Evolutionary conservation across 2,329 filamentous ascomycete genomes (phyloP), one percentile per base, ranked within the genome.

Genomic region (Ophiognomonia clavigignenti-juglandacearum): DNA sequence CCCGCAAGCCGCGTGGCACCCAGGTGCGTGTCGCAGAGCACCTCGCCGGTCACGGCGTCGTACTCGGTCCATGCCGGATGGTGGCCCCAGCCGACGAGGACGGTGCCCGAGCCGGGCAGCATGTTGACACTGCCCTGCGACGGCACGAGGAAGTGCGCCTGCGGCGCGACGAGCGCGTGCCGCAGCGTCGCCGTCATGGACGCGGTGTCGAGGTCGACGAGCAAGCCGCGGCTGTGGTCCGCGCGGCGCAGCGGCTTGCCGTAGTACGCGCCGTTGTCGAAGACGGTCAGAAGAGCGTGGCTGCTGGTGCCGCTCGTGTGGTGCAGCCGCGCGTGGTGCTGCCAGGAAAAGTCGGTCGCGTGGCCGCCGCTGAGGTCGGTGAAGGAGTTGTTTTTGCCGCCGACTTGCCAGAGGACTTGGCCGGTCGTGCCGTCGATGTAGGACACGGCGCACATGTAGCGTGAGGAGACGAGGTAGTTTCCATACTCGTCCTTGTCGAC

Each of bases 331-430:
- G 62, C 64, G 42, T 69, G 62, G 52, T 69, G 67, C 53, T 70
- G 66, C 61, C 65, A 69, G 41, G 57, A 56, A 53, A 69, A 66
- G 50, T 64, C 56, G 24, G 61, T 65, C 9, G 65, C 66, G 4
- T 45, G 53, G 10, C 64, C 64, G 13, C 50, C 59, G 32, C 61
- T 63, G 1, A 67, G 47, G 43, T 70, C 67, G 11, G 29, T 13
- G 46, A 68, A 69, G 37, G 63, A 54, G 48, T 64, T 68, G n/a
- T 54, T 39, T 18, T 54, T 55, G 18, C 66, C 65, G 23, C 66
- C 66, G 2, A 70, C 57, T 1, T 56, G 58, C 67, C 67, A 70
- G 19, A 67, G 51, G 1, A 59, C 56, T 13, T 60, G 45, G 8
- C 65, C 64, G 23, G 59, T 59, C 13, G 66, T 63, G 40, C 56